Evolutionary conservation across 768 basidiomycete species (phyloP).

Genomic region (button mushroom (Agaricus bisporus)): DNA sequence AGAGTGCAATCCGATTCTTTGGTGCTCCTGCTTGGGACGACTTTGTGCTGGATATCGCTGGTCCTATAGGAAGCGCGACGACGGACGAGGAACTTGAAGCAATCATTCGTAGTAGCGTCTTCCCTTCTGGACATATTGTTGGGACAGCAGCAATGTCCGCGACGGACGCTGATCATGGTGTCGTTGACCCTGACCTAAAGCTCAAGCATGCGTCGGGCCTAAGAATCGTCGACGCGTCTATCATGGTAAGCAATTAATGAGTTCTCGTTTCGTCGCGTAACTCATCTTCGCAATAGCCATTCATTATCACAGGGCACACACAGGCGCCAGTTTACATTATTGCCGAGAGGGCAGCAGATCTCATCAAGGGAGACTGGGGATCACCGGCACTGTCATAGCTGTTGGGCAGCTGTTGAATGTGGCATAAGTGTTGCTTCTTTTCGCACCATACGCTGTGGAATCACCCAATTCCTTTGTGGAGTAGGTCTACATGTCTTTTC

Average conservation of each 20-base stretch:
- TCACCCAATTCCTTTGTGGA: background rate
- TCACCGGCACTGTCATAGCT: background rate
- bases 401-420: background rate
- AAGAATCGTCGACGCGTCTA: constrained; percentile 36
- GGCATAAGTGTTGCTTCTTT: background rate
- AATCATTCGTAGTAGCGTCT: constrained; percentile 12
- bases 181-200: constrained; percentile 29
- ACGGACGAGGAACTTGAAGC: constrained; percentile 19
- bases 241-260: constrained; percentile 20
- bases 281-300: constrained; percentile 5
- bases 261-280: background rate
- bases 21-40: constrained; percentile 17
- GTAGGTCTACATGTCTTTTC: too few species aligned
- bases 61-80: constrained; percentile 17
- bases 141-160: constrained; percentile 29
- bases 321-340: constrained; percentile 14
- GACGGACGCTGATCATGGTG: constrained; percentile 21
- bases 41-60: constrained; percentile 15
- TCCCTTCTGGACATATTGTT: constrained; percentile 21
- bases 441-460: background rate
- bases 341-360: constrained; percentile 12
- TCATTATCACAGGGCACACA: constrained; percentile 6
- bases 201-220: constrained; percentile 31
- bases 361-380: constrained; percentile 12
- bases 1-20: constrained; percentile 16